Evolutionary conservation across 192 early-diverging fungal genomes (phyloP).

Genomic region (Phlyctochytrium planicorne): DNA sequence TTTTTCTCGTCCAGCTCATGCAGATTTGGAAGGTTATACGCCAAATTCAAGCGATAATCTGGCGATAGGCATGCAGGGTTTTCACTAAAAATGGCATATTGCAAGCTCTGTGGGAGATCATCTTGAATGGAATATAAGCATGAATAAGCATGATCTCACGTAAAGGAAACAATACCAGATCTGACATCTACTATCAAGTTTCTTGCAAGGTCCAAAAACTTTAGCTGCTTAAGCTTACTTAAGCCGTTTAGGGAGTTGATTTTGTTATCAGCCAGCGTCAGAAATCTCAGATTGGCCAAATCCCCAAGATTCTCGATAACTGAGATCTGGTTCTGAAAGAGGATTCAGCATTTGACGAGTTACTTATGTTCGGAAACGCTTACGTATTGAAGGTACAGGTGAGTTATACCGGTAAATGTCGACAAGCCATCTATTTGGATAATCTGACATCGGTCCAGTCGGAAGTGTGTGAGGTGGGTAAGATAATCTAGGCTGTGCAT

Average conservation of each 20-base stretch:
- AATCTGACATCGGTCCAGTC: constrained; percentile 3
- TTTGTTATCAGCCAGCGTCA: constrained; percentile 1
- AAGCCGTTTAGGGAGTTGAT: not conserved
- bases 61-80: not conserved
- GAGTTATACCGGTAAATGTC: not conserved
- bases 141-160: not conserved
- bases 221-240: not conserved
- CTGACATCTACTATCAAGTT: not conserved
- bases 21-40: not conserved
- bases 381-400: constrained; percentile 5
- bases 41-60: not conserved
- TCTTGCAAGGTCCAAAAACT: not conserved
- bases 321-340: not conserved
- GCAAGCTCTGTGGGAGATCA: not conserved
- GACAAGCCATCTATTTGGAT: not conserved
- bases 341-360: too few species aligned
- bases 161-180: not conserved
- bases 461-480: not conserved
- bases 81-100: not conserved
- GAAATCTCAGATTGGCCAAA: not conserved
- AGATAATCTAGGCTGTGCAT: not conserved
- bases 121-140: too few species aligned
- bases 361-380: not conserved
- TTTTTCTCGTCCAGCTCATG: constrained; percentile 6
- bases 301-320: not conserved